These are phyloP conservation scores for Craspedostauros australis DNA, from an alignment of 108 stramenopile species.

Conservation along the genomic window DNA sequence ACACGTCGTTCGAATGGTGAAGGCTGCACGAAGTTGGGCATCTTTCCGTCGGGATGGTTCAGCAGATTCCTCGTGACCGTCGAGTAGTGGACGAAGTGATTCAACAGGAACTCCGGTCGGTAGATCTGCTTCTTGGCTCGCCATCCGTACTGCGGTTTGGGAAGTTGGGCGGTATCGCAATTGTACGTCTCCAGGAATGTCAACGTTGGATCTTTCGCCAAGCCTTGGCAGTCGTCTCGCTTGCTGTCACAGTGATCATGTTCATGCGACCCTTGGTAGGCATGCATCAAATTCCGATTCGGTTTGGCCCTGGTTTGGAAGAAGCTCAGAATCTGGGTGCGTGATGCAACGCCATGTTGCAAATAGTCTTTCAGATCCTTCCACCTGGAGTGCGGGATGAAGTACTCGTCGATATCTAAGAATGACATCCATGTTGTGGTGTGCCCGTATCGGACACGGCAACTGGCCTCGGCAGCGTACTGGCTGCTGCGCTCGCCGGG, in stretches of 20 bases:
- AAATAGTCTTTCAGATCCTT: constrained; percentile 14
- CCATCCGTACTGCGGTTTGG: constrained; percentile 48
- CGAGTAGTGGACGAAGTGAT: constrained; percentile 80
- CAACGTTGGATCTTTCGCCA: constrained; percentile 17
- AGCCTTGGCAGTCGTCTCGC: constrained; percentile 24
- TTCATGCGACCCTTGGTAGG: too few species aligned
- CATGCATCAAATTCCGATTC: constrained; percentile 33
- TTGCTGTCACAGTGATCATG: constrained; percentile 4
- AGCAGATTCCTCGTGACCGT: constrained; percentile 45
- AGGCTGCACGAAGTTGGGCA: constrained; percentile 5
- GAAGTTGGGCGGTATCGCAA: constrained; percentile 57
- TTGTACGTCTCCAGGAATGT: constrained; percentile 65
- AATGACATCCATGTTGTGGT: constrained; percentile 70
- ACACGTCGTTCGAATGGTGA: constrained; percentile 28
- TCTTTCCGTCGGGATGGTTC: constrained; percentile 21
- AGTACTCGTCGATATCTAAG: constrained; percentile 76
- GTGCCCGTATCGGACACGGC: constrained; percentile 62
- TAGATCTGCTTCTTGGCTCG: constrained; percentile 83
- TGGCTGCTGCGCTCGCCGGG: constrained; percentile 73
- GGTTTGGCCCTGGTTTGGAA: constrained; percentile 57
- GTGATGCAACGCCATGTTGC: constrained; percentile 1
- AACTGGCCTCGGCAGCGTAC: constrained; percentile 76
- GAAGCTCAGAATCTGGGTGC: constrained; percentile 45
- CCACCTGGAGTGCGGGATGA: constrained; percentile 44
- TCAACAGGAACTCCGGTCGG: constrained; percentile 56